A percentile compares a stretch with the other conserved stretches of the same genome.
Evolutionary conservation across 169 alveolate genomes (phyloP).

Genomic region (Miamiensis avidus): DNA sequence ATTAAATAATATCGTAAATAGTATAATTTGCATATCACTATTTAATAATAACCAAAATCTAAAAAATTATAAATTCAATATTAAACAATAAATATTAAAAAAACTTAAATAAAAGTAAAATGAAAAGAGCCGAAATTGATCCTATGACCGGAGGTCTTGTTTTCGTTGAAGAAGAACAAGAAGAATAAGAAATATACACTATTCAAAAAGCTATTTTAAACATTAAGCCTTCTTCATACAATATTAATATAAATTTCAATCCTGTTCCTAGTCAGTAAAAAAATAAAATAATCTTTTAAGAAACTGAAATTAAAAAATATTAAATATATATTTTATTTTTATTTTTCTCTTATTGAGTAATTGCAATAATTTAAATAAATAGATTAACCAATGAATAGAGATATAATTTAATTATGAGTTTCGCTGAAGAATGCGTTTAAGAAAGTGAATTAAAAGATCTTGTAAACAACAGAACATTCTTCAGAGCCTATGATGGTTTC

Average conservation of each 20-base stretch:
- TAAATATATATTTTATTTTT: too few relatives aligned
- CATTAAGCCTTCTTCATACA: background rate
- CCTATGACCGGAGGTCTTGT: slow-evolving; percentile 34
- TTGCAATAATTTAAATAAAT: too few relatives aligned
- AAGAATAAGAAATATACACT: background rate
- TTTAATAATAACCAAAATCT: background rate
- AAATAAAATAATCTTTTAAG: background rate
- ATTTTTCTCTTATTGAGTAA: too few relatives aligned
- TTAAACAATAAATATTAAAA: too few relatives aligned
- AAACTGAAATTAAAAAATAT: too few relatives aligned
- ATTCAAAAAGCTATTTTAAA: background rate
- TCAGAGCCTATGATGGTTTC: slow-evolving; percentile 98
- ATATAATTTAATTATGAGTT: slow-evolving; percentile 52
- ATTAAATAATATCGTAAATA: background rate
- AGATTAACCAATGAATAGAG: slow-evolving; percentile 58
- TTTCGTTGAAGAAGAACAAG: slow-evolving; percentile 17
- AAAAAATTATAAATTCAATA: too few relatives aligned
- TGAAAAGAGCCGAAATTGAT: slow-evolving; percentile 19
- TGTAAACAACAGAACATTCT: slow-evolving; percentile 74
- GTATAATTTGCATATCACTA: background rate
- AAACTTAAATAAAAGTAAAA: too few relatives aligned
- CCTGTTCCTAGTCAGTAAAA: slow-evolving; percentile 36
- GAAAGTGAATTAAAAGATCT: slow-evolving; percentile 77
- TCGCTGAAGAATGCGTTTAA: slow-evolving; percentile 68
- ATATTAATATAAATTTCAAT: slow-evolving; percentile 14